A percentile compares a stretch with the other conserved stretches of the same genome.
Conservation (phyloP, 1,284 basidiomycete species). For the Pseudozyma tsukubaensis region DNA sequence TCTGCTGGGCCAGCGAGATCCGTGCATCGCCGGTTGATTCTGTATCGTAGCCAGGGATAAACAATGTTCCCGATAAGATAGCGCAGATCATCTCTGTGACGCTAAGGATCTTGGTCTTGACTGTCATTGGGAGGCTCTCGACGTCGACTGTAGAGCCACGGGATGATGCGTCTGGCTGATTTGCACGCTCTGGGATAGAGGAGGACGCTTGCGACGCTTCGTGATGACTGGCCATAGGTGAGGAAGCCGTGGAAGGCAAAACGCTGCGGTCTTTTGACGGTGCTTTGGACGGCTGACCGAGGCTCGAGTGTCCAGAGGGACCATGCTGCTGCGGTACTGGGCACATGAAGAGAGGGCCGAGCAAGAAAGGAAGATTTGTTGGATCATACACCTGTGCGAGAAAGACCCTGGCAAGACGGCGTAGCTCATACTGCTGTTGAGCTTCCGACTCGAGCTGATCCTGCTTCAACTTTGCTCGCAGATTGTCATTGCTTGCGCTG, state of each 20-base stretch:
- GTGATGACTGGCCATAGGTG: background rate
- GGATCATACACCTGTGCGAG: conserved; percentile 39
- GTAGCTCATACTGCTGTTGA: conserved; percentile 36
- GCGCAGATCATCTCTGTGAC: conserved; percentile 58
- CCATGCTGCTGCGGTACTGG: conserved; percentile 33
- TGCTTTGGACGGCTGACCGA: conserved; percentile 3
- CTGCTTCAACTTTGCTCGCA: conserved; percentile 18
- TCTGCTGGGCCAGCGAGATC: conserved; percentile 29
- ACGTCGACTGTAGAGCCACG: conserved; percentile 10
- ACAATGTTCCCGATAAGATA: conserved; percentile 52
- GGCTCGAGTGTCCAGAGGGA: background rate
- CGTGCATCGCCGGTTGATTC: background rate
- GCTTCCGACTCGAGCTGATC: conserved; percentile 11
- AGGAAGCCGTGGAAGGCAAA: background rate
- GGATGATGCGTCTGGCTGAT: background rate
- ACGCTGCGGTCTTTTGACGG: background rate
- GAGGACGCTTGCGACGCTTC: background rate
- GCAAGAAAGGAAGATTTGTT: conserved; percentile 34
- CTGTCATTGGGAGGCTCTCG: conserved; percentile 42
- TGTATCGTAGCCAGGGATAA: conserved; percentile 38
- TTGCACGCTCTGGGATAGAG: background rate
- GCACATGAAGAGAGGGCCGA: conserved; percentile 54
- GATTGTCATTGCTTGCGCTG: conserved; percentile 41
- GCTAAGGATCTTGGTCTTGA: conserved; percentile 49
- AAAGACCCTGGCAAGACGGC: conserved; percentile 32